Conservation (phyloP, 1,139 yeast genomes). For the Nakaseomyces glabratus region DNA sequence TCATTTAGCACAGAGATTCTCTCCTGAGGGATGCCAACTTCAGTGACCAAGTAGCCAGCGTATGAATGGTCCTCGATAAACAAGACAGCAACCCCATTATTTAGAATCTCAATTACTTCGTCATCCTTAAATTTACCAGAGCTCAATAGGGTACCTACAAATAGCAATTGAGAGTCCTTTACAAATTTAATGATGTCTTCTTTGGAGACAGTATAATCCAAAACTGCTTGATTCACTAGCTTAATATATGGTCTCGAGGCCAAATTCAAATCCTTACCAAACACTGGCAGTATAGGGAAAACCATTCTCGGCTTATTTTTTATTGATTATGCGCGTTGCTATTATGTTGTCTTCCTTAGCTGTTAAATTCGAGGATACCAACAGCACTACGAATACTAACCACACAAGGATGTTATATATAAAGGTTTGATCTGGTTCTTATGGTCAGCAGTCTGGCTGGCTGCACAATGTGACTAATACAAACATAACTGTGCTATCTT, state of each 20-base stretch:
- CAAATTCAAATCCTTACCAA: slow-evolving; percentile 14
- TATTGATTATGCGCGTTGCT: not conserved
- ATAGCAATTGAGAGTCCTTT: slow-evolving; percentile 9
- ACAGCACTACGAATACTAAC: too few relatives aligned
- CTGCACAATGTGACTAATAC: too few relatives aligned
- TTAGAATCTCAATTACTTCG: slow-evolving; percentile 51
- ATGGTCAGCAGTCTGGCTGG: too few relatives aligned
- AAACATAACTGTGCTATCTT: too few relatives aligned
- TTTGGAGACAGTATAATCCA: slow-evolving; percentile 17
- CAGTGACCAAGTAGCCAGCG: slow-evolving; percentile 34
- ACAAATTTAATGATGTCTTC: slow-evolving; percentile 16
- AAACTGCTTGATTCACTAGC: slow-evolving; percentile 21
- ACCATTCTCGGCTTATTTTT: slow-evolving; percentile 14
- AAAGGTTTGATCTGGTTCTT: too few relatives aligned
- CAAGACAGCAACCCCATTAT: slow-evolving; percentile 54
- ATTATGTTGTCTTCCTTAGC: too few relatives aligned
- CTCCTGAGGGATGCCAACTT: slow-evolving; percentile 47
- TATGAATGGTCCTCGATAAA: slow-evolving; percentile 36
- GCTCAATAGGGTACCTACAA: slow-evolving; percentile 11
- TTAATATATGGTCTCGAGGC: slow-evolving; percentile 18
- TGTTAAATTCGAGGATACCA: too few relatives aligned
- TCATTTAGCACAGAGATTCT: slow-evolving; percentile 17
- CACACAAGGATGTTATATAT: too few relatives aligned
- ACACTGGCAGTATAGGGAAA: slow-evolving; percentile 27
- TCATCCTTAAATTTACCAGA: slow-evolving; percentile 26